phyloP scores from a whole-genome alignment of 306 rosid species.

The Leucaena leucocephala region DNA sequence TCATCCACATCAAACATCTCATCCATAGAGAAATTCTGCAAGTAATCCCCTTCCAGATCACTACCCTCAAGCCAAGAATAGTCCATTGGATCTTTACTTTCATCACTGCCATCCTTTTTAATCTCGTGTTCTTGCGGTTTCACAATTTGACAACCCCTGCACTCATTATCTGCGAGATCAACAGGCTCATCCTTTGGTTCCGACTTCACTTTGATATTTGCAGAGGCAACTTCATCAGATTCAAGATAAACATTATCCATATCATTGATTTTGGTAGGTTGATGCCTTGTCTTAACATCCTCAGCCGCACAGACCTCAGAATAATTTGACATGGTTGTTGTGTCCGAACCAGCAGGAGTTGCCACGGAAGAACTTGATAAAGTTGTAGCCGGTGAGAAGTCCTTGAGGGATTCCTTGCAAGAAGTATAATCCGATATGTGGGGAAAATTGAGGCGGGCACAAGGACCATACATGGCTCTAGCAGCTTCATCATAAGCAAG shows the following conservation, averaged over 20 bases:
- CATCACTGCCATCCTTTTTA: constrained; percentile 30
- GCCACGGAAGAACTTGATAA: constrained; percentile 51
- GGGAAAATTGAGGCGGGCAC: constrained; percentile 84
- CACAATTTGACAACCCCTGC: constrained; percentile 27
- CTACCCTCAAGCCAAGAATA: constrained; percentile 35
- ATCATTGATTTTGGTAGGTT: background rate
- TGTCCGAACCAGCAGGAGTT: constrained; percentile 53
- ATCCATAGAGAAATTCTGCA: constrained; percentile 46
- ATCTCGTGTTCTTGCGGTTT: background rate
- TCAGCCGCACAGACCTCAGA: constrained; percentile 66
- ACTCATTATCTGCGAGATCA: constrained; percentile 12
- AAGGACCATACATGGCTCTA: constrained; percentile 78
- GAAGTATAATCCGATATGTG: constrained; percentile 37
- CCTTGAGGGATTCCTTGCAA: constrained; percentile 38
- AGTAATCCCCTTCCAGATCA: constrained; percentile 34
- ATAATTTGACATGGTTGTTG: constrained; percentile 47
- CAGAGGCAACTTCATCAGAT: constrained; percentile 34
- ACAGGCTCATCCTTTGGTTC: constrained; percentile 43
- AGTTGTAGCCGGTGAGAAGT: constrained; percentile 33
- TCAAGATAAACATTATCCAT: background rate
- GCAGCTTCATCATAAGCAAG: constrained; percentile 90
- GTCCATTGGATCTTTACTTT: constrained; percentile 37
- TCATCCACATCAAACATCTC: constrained; percentile 75
- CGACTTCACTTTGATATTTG: constrained; percentile 36
- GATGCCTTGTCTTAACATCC: constrained; percentile 36